phyloP scores from a whole-genome alignment of 305 asterid species.

The Nicotiana rustica region DNA sequence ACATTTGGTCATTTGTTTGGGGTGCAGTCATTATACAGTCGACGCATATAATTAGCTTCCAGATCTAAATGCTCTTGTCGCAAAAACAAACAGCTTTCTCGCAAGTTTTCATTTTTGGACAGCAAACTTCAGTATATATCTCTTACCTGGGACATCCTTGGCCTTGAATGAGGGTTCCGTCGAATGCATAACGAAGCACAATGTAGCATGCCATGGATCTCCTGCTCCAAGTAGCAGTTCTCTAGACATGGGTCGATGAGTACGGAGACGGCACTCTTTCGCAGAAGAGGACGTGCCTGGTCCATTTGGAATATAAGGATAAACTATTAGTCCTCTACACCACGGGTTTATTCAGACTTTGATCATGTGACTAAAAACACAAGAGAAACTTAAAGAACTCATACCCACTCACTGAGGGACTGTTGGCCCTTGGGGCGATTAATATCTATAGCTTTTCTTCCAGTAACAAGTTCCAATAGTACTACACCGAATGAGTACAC shows the following conservation, averaged over 20 bases:
- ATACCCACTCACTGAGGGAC: conserved; percentile 86
- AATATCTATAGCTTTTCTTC: conserved; percentile 82
- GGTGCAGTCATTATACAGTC: not conserved
- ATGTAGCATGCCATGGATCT: conserved; percentile 62
- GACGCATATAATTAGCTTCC: not conserved
- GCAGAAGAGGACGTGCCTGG: conserved; percentile 82
- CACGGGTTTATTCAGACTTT: not conserved
- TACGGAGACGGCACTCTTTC: conserved; percentile 51
- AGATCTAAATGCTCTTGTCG: not conserved
- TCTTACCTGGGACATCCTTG: conserved; percentile 90
- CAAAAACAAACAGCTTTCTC: not conserved
- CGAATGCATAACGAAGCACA: conserved; percentile 78
- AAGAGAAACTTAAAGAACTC: conserved; percentile 30
- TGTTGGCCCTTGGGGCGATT: conserved; percentile 82
- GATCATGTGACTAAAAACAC: not conserved
- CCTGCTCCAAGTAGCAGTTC: conserved; percentile 57
- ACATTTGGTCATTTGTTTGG: not conserved
- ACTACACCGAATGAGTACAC: conserved; percentile 83
- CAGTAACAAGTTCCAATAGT: conserved; percentile 74
- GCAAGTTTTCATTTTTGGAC: not conserved
- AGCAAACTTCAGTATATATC: not conserved
- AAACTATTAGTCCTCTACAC: not conserved
- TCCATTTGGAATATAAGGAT: conserved; percentile 27
- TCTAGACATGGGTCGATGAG: conserved; percentile 69
- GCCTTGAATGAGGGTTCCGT: conserved; percentile 72